These are phyloP conservation scores for Trichoderma erinaceum DNA, from an alignment of 495 filamentous ascomycete species.

Conservation along the genomic window DNA sequence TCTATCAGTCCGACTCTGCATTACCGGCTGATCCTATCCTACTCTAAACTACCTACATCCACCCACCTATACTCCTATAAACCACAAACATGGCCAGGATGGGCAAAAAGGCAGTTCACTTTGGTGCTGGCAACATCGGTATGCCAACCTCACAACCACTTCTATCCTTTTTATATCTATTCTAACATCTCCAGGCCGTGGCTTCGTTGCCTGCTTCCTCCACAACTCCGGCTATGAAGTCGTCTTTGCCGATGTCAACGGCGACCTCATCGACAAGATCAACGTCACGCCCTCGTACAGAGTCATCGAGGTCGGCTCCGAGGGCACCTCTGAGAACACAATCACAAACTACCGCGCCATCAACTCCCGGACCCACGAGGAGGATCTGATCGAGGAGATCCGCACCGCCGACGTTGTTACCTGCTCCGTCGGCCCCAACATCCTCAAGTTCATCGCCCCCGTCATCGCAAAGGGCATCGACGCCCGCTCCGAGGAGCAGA, in stretches of 20 bases:
- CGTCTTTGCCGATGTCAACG: conserved; percentile 90
- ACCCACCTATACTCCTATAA: neutral
- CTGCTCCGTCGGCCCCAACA: conserved; percentile 91
- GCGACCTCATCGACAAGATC: conserved; percentile 66
- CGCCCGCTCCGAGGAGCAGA: conserved; percentile 55
- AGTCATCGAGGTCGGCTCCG: conserved; percentile 86
- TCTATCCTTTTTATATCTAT: conserved; percentile 17
- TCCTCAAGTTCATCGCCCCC: conserved; percentile 92
- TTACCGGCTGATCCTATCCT: neutral
- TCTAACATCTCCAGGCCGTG: conserved; percentile 35
- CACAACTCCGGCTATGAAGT: conserved; percentile 86
- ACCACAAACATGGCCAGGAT: conserved; percentile 32
- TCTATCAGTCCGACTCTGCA: neutral
- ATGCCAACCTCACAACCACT: conserved; percentile 12
- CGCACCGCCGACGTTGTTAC: conserved; percentile 82
- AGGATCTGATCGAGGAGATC: conserved; percentile 76
- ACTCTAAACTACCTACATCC: neutral
- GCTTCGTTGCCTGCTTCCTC: conserved; percentile 61
- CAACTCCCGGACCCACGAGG: conserved; percentile 80
- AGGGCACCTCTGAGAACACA: conserved; percentile 71
- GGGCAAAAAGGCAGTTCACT: conserved; percentile 82
- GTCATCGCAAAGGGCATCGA: conserved; percentile 89
- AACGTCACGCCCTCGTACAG: conserved; percentile 71
- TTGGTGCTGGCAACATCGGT: conserved; percentile 89
- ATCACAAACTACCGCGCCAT: conserved; percentile 94